Conservation (phyloP, 768 basidiomycete species). For the Boletus coccyginus region DNA sequence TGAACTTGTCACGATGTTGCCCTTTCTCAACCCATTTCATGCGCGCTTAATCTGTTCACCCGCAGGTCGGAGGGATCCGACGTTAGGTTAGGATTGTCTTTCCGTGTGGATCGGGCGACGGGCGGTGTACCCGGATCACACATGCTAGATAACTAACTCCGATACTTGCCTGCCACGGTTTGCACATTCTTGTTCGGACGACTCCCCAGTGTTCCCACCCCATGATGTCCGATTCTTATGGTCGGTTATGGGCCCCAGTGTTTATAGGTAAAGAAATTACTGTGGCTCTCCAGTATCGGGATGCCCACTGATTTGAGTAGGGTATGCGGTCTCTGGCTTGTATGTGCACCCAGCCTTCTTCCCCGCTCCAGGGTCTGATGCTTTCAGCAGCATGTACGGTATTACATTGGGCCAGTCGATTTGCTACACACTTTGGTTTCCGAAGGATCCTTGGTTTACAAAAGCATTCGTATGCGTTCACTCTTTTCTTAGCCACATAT, state of each 20-base stretch:
- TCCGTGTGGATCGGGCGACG: no score
- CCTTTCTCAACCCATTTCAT: no score
- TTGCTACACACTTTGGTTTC: conserved; percentile 7
- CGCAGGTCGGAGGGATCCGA: no score
- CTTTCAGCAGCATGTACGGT: conserved; percentile 14
- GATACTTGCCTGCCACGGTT: no score
- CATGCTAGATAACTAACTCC: no score
- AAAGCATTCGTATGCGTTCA: conserved; percentile 1
- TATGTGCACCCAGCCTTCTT: background rate
- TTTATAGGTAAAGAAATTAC: conserved; percentile 3
- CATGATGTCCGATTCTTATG: no score
- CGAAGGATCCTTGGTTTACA: background rate
- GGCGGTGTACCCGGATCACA: no score
- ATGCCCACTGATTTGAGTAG: background rate
- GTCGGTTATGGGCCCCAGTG: background rate
- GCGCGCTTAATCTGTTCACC: no score
- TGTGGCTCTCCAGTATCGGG: background rate
- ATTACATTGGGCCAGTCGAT: conserved; percentile 6
- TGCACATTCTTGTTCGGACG: no score
- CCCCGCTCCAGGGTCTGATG: background rate
- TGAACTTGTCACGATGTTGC: no score
- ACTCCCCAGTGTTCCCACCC: no score
- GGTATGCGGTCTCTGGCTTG: conserved; percentile 1
- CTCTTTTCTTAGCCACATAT: background rate
- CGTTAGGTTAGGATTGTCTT: no score